A percentile compares a stretch with the other conserved stretches of the same genome.
These are phyloP conservation scores for Colletotrichum simmondsii DNA, from an alignment of 2,329 filamentous ascomycete genomes.

Conservation along the genomic window DNA sequence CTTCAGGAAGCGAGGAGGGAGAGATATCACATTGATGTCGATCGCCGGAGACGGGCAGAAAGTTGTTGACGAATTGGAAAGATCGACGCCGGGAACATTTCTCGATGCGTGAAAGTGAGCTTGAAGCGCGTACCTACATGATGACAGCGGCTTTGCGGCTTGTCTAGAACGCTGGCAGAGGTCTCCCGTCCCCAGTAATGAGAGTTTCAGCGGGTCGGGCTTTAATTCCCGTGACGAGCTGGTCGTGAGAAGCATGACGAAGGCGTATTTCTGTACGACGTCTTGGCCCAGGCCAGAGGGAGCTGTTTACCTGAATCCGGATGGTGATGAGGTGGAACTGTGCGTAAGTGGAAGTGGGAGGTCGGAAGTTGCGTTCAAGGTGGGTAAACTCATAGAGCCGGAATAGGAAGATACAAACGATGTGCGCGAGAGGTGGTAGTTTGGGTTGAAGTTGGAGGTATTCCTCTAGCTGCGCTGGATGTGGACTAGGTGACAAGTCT, in stretches of 20 bases:
- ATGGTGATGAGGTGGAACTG: constrained; percentile 11
- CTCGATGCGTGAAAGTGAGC: constrained; percentile 14
- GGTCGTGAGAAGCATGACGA: constrained; percentile 8
- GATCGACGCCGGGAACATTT: constrained; percentile 16
- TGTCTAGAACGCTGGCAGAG: not conserved
- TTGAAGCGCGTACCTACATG: not conserved
- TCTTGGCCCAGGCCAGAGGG: constrained; percentile 10
- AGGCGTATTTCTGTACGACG: not conserved
- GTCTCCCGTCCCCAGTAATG: not conserved
- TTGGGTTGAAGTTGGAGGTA: not conserved
- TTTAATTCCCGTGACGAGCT: not conserved
- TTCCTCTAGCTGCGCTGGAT: not conserved
- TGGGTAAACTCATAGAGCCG: not conserved
- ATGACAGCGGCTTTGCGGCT: not conserved
- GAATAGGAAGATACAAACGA: not conserved
- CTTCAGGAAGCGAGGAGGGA: not conserved
- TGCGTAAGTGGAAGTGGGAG: constrained; percentile 23
- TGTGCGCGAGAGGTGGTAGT: not conserved
- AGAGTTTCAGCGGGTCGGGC: constrained; percentile 5
- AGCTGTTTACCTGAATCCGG: constrained; percentile 28
- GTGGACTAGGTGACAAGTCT: not conserved
- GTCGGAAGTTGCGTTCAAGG: constrained; percentile 23
- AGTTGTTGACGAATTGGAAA: not conserved
- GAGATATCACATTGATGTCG: not conserved
- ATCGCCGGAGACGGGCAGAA: constrained; percentile 21